Evolutionary conservation across 2,329 filamentous ascomycete species (phyloP).

Genomic region (Xylariales sp.): DNA sequence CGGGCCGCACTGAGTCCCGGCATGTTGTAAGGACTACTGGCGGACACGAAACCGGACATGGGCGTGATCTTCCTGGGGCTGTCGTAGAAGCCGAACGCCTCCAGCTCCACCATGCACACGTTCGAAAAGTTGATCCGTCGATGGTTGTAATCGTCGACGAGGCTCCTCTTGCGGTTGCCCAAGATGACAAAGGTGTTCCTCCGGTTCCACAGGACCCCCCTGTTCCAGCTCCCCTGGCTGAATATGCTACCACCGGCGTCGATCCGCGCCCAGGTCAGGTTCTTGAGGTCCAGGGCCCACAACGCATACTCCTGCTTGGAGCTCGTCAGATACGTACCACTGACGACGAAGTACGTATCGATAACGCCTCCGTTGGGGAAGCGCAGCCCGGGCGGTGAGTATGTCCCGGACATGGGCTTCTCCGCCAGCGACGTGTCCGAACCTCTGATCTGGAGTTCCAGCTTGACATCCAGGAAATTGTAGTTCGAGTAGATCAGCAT

Average conservation of each 20-base stretch:
- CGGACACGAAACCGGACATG: slow-evolving; percentile 78
- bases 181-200: slow-evolving; percentile 94
- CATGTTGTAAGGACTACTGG: slow-evolving; percentile 64
- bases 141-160: slow-evolving; percentile 98
- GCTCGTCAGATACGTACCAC: slow-evolving; percentile 93
- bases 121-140: slow-evolving; percentile 96
- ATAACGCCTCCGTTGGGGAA: slow-evolving; percentile 96
- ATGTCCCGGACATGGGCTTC: slow-evolving; percentile 80
- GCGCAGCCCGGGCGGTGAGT: slow-evolving; percentile 84
- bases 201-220: slow-evolving; percentile 87
- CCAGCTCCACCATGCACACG: slow-evolving; percentile 92
- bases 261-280: slow-evolving; percentile 89
- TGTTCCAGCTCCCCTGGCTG: slow-evolving; percentile 95
- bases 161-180: slow-evolving; percentile 84
- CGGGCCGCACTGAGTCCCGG: slow-evolving; percentile 52
- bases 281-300: slow-evolving; percentile 88
- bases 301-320: slow-evolving; percentile 97
- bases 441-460: slow-evolving; percentile 84
- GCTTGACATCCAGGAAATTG: slow-evolving; percentile 94
- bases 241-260: slow-evolving; percentile 93
- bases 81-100: slow-evolving; percentile 95
- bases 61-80: slow-evolving; percentile 79
- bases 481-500: slow-evolving; percentile 99
- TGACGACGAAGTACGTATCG: slow-evolving; percentile 94
- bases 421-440: slow-evolving; percentile 81